phyloP scores from a whole-genome alignment of 2,329 filamentous ascomycete genomes.

The Xylariales sp. region DNA sequence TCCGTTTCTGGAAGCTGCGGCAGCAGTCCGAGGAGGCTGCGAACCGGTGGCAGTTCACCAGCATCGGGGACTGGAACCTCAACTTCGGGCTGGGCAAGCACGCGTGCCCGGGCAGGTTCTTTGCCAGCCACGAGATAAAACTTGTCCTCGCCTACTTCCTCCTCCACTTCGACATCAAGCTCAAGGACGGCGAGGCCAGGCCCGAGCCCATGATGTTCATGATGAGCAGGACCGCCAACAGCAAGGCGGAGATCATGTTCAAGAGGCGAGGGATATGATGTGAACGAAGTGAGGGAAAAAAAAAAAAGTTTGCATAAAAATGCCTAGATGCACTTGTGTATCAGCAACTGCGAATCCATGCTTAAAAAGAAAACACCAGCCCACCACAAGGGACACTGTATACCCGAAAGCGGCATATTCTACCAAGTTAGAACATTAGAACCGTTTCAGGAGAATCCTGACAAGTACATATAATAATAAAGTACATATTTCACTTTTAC shows the following conservation, averaged over 20 bases:
- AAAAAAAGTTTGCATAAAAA: no score
- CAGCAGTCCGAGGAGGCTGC: conserved; percentile 14
- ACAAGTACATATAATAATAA: no score
- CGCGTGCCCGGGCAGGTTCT: conserved; percentile 39
- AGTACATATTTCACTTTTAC: no score
- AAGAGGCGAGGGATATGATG: conserved; percentile 15
- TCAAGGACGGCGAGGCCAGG: conserved; percentile 20
- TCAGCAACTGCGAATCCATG: no score
- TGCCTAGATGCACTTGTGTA: no score
- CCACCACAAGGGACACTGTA: no score
- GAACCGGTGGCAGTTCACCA: conserved; percentile 25
- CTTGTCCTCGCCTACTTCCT: conserved; percentile 35
- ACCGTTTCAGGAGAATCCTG: no score
- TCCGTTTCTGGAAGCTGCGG: conserved; percentile 32
- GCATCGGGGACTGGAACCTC: conserved; percentile 29
- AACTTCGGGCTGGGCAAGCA: conserved; percentile 35
- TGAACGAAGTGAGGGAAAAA: no score
- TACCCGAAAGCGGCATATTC: no score
- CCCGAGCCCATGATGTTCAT: conserved; percentile 25
- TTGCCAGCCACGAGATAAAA: conserved; percentile 41
- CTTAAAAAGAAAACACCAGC: no score
- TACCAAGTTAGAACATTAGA: no score
- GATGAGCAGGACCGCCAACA: conserved; percentile 27
- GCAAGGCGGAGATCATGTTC: conserved; percentile 25
- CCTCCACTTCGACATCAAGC: conserved; percentile 33